phyloP scores from a whole-genome alignment of 1,284 basidiomycete species.

The Rhizoctonia solani region DNA sequence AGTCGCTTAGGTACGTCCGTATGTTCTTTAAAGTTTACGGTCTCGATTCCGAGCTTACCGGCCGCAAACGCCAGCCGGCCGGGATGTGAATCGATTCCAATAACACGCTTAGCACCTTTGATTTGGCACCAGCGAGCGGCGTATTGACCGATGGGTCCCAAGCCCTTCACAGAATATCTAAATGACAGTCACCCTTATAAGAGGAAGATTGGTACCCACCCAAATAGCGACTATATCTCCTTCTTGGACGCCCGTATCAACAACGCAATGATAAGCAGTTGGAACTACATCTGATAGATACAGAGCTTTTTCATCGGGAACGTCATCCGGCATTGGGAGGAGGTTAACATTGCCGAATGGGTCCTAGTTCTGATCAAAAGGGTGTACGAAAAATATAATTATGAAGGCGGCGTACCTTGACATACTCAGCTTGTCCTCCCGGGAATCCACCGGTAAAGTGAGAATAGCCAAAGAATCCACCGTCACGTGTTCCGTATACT shows the following conservation, averaged over 20 bases:
- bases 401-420: constrained; percentile 41
- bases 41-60: constrained; percentile 60
- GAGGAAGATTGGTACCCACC: constrained; percentile 47
- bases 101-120: constrained; percentile 72
- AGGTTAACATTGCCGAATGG: constrained; percentile 73
- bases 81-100: constrained; percentile 71
- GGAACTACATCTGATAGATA: constrained; percentile 72
- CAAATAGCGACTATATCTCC: constrained; percentile 71
- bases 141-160: constrained; percentile 67
- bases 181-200: not conserved
- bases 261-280: constrained; percentile 73
- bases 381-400: not conserved
- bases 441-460: constrained; percentile 76
- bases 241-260: constrained; percentile 67
- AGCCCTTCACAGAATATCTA: constrained; percentile 51
- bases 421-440: constrained; percentile 72
- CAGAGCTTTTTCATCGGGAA: constrained; percentile 51
- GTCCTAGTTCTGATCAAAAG: constrained; percentile 59
- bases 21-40: constrained; percentile 64
- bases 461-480: constrained; percentile 75
- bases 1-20: constrained; percentile 62
- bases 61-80: constrained; percentile 64
- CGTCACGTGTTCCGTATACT: constrained; percentile 71
- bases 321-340: constrained; percentile 66
- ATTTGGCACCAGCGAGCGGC: constrained; percentile 64